A percentile compares a stretch with the other conserved stretches of the same genome.
Evolutionary conservation across 345 rosid species (phyloP).

Genomic region (Dipteronia dyeriana): DNA sequence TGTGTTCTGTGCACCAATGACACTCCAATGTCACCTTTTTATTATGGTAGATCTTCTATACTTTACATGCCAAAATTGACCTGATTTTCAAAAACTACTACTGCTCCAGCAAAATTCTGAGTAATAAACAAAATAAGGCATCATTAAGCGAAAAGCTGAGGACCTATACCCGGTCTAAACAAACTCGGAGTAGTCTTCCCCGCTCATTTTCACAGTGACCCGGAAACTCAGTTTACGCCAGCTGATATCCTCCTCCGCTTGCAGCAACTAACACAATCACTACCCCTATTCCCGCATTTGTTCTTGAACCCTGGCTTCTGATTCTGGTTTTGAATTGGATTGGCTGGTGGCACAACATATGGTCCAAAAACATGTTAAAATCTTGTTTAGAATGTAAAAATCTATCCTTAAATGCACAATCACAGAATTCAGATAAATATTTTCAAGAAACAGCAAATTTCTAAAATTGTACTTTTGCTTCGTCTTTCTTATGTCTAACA

Average conservation of each 20-base stretch:
- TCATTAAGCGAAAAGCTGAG: not conserved
- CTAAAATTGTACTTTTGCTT: too few species aligned
- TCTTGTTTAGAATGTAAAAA: not conserved
- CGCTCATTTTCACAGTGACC: not conserved
- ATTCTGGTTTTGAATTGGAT: not conserved
- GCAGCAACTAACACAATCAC: conserved; percentile 11
- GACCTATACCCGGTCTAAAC: not conserved
- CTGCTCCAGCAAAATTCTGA: not conserved
- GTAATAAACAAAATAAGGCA: not conserved
- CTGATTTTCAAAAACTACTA: not conserved
- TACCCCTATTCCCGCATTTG: not conserved
- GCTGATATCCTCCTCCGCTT: conserved; percentile 21
- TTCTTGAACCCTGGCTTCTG: conserved; percentile 16
- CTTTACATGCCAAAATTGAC: not conserved
- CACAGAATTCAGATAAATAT: too few species aligned
- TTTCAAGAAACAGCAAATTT: too few species aligned
- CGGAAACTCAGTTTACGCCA: not conserved
- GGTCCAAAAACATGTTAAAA: not conserved
- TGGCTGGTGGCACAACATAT: conserved; percentile 9
- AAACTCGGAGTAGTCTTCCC: not conserved
- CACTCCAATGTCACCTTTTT: not conserved
- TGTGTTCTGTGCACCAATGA: too few species aligned
- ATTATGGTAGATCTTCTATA: not conserved
- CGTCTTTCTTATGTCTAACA: too few species aligned
- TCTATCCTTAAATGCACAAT: too few species aligned